Evolutionary conservation across 108 stramenopile genomes (phyloP), one percentile per base, ranked within the genome.

Genomic region (Skeletonema grethae): DNA sequence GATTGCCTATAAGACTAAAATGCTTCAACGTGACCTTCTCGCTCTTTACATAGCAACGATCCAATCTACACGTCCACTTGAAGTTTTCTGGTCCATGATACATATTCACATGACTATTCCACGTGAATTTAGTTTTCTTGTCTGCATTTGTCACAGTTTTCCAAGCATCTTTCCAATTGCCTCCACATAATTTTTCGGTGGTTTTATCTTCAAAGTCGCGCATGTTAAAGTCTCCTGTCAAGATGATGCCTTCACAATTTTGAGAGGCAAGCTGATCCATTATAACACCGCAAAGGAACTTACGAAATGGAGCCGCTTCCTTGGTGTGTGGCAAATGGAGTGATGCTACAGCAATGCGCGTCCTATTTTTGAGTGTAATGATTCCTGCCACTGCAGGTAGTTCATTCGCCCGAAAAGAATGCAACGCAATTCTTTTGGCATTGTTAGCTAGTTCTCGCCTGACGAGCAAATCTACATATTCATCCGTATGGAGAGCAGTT

Each of bases 151-250:
- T 73, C 18, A 59, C 63, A 1, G 41, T 38, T 45, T 73, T 73
- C 72, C 72, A 73, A 8, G 63, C 63, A 73, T 73, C 72, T 25
- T 20, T 20, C 63, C 72, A 73, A 7, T 32, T 45, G 13, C 72
- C 72, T 18, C 72, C 72, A 0, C 28, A 63, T 57, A 73, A 53
- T 8, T 65, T 31, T 45, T 73, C 72, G 1, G 64, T 45, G 0
- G 25, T 15, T 31, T 24, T 58, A 41, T 73, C 63, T 58, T 73
- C 72, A 20, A 64, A 50, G 24, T 59, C 55, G 63, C 72, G 31
- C 72, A 73, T 73, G 20, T 73, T 73, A 16, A 73, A 73, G 24
- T 73, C 72, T 41, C 72, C 72, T 2, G 64, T 41, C 57, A 73
- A 32, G 16, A 73, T 73, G 43, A 73, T 30, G 32, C 64, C 34